Evolutionary conservation across 2,329 filamentous ascomycete species (phyloP).

Genomic region (Exophiala mesophila): DNA sequence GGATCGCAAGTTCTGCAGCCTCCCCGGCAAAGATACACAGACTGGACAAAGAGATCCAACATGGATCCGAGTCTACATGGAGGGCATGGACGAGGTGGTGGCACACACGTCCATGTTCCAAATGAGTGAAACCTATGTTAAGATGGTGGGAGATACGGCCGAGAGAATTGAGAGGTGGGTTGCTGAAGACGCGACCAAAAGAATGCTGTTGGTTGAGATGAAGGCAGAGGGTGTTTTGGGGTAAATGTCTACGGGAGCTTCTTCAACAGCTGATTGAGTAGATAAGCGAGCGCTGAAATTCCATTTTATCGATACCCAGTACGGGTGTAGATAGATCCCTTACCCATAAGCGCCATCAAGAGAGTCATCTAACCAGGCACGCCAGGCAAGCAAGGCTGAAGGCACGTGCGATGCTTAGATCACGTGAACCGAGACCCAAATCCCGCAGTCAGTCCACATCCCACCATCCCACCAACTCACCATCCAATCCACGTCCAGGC

Average conservation of each 20-base stretch:
- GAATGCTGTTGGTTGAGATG: constrained; percentile 14
- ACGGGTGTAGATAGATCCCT: too few species aligned
- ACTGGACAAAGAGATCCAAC: constrained; percentile 58
- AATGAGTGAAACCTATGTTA: constrained; percentile 64
- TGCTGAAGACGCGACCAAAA: constrained; percentile 49
- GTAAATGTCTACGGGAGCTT: background rate
- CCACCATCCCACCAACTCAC: too few species aligned
- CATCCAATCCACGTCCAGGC: too few species aligned
- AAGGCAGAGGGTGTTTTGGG: background rate
- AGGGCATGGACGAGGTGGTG: constrained; percentile 75
- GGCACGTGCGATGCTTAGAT: too few species aligned
- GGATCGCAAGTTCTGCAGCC: constrained; percentile 72
- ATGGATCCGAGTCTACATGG: constrained; percentile 78
- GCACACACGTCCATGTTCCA: constrained; percentile 83
- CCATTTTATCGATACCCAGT: too few species aligned
- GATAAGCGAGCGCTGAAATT: too few species aligned
- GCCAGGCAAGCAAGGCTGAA: too few species aligned
- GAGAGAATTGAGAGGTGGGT: constrained; percentile 66
- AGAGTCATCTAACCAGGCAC: too few species aligned
- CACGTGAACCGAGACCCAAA: too few species aligned
- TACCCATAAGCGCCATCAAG: too few species aligned
- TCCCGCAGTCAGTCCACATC: too few species aligned
- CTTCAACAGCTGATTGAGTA: too few species aligned
- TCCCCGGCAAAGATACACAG: constrained; percentile 55
- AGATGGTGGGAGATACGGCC: constrained; percentile 69